Percentiles rank a stretch among this genome's conserved stretches.
These are phyloP conservation scores for Metschnikowia picachoensis DNA, from an alignment of 805 yeast species.

Conservation along the genomic window DNA sequence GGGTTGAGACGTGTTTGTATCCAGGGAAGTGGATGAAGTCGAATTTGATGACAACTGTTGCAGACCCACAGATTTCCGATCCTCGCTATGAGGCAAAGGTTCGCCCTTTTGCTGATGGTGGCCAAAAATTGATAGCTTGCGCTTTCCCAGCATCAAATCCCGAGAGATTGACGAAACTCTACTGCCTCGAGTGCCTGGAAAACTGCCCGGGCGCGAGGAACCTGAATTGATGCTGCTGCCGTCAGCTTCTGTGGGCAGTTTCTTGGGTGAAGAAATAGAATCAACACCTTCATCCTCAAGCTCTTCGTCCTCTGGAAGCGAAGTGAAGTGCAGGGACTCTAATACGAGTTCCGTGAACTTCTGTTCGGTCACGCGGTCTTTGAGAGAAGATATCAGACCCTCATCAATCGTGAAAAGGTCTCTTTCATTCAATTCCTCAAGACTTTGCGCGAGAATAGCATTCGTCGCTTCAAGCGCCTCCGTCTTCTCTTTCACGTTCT, in stretches of 20 bases:
- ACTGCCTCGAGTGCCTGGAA: conserved; percentile 1
- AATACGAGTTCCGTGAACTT: conserved; percentile 20
- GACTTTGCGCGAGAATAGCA: conserved; percentile 19
- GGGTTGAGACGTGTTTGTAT: neutral
- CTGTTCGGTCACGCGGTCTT: conserved; percentile 31
- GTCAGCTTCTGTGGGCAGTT: conserved; percentile 1
- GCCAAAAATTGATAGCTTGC: conserved; percentile 13
- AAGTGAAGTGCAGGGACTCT: conserved; percentile 1
- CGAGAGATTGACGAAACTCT: conserved; percentile 13
- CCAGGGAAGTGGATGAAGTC: conserved; percentile 2
- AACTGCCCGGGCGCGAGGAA: conserved; percentile 4
- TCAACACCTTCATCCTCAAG: conserved; percentile 6
- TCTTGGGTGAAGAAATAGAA: neutral
- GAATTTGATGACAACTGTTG: neutral
- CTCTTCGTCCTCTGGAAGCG: conserved; percentile 12
- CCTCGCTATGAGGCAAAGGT: neutral
- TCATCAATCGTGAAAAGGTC: conserved; percentile 25
- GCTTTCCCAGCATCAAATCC: conserved; percentile 10
- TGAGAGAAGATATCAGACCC: conserved; percentile 25
- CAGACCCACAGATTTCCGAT: conserved; percentile 1
- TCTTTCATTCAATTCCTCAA: conserved; percentile 10
- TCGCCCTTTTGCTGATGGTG: conserved; percentile 3
- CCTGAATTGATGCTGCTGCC: conserved; percentile 1
- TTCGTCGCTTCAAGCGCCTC: conserved; percentile 32
- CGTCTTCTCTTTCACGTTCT: conserved; percentile 30